phyloP scores from a whole-genome alignment of 768 basidiomycete species.

The Boletus rubescentipes region DNA sequence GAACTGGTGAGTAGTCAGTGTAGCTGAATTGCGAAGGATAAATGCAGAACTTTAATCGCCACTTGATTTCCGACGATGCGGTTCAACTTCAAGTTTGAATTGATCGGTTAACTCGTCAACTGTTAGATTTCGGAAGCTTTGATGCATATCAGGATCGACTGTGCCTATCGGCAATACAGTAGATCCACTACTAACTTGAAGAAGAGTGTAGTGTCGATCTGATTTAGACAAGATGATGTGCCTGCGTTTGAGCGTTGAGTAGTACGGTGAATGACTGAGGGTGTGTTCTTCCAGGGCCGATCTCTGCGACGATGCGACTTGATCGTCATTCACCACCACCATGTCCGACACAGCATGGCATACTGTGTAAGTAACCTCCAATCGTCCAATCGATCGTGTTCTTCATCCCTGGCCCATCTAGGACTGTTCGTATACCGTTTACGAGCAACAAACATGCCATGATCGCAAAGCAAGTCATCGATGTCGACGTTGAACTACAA shows the following conservation, averaged over 20 bases:
- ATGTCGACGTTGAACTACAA: slow-evolving; percentile 85
- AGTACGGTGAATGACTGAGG: too few relatives aligned
- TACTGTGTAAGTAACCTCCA: slow-evolving; percentile 43
- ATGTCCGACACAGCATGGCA: slow-evolving; percentile 47
- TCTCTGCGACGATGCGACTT: neutral
- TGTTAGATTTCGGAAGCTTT: neutral
- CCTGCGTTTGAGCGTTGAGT: neutral
- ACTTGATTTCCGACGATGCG: too few relatives aligned
- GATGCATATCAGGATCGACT: neutral
- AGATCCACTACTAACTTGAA: neutral
- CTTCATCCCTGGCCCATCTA: slow-evolving; percentile 23
- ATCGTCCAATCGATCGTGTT: neutral
- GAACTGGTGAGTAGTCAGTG: too few relatives aligned
- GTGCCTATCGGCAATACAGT: neutral
- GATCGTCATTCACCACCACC: slow-evolving; percentile 1
- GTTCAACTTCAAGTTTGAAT: neutral
- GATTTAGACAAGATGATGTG: too few relatives aligned
- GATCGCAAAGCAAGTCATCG: slow-evolving; percentile 81
- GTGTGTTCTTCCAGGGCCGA: neutral
- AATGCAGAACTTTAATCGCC: neutral
- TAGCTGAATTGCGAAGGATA: neutral
- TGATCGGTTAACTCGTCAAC: neutral
- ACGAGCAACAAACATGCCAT: slow-evolving; percentile 67
- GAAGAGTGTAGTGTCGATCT: neutral
- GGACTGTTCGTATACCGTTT: slow-evolving; percentile 79